A percentile compares a stretch with the other conserved stretches of the same genome.
Conservation (phyloP, 257 asterid genomes). For the Nicotiana obtusifolia region DNA sequence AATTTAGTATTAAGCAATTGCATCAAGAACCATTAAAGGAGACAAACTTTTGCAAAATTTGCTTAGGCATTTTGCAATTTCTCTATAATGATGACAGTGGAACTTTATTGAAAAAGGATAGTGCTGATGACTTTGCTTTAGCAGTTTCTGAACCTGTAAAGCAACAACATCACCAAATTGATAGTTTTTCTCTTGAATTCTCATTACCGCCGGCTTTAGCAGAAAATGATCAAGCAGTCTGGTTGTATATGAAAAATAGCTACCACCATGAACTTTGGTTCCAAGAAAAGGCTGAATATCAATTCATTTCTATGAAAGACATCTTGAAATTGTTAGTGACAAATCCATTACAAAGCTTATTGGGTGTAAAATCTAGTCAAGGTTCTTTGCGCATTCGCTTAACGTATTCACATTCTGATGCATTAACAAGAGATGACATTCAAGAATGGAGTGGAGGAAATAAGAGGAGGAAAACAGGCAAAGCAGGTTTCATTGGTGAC, state of each 20-base stretch:
- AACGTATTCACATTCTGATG: constrained; percentile 43
- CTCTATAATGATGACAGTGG: constrained; percentile 41
- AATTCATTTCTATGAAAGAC: constrained; percentile 49
- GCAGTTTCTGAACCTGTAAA: constrained; percentile 44
- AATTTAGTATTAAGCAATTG: constrained; percentile 11
- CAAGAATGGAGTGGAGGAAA: constrained; percentile 43
- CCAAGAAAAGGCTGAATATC: constrained; percentile 35
- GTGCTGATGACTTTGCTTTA: constrained; percentile 46
- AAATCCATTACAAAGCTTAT: constrained; percentile 46
- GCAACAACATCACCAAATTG: constrained; percentile 44
- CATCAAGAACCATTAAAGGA: constrained; percentile 28
- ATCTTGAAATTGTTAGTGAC: constrained; percentile 52
- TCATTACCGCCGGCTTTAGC: constrained; percentile 56
- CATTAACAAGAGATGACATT: constrained; percentile 27
- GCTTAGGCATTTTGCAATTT: constrained; percentile 76
- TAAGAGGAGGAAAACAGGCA: constrained; percentile 67
- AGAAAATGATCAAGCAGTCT: constrained; percentile 60
- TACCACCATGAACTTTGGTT: constrained; percentile 51
- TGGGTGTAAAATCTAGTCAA: constrained; percentile 50
- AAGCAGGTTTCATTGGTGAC: constrained; percentile 40
- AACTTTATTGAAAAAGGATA: constrained; percentile 34
- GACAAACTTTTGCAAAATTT: constrained; percentile 45
- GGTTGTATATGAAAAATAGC: constrained; percentile 56
- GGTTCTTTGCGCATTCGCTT: constrained; percentile 60
- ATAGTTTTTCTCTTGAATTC: constrained; percentile 65